phyloP scores from a whole-genome alignment of 768 basidiomycete species.

The Lyophyllum atratum region DNA sequence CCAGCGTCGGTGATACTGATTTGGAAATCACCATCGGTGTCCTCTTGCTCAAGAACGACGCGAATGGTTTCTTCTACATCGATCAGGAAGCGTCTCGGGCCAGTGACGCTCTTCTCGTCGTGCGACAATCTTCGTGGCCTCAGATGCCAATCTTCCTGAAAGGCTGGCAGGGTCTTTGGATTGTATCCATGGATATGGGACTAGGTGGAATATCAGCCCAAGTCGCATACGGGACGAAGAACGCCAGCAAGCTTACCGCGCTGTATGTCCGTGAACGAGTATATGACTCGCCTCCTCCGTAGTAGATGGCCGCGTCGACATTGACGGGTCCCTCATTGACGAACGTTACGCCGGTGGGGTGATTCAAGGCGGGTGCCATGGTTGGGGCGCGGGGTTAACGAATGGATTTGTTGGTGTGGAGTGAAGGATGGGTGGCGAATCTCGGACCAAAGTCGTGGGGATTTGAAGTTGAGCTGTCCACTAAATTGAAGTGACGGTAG shows the following conservation, averaged over 20 bases:
- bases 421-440: neutral
- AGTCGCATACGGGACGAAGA: neutral
- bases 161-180: conserved; percentile 68
- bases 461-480: neutral
- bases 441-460: conserved; percentile 6
- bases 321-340: conserved; percentile 64
- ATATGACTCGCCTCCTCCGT: conserved; percentile 77
- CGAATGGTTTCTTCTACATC: conserved; percentile 99
- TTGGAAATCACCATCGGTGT: conserved; percentile 96
- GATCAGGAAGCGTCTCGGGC: conserved; percentile 88
- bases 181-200: conserved; percentile 73
- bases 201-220: conserved; percentile 34
- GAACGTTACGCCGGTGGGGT: conserved; percentile 67
- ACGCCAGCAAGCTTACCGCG: conserved; percentile 51
- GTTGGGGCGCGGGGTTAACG: conserved; percentile 2
- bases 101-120: conserved; percentile 83
- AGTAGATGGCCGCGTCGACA: conserved; percentile 79
- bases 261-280: conserved; percentile 89
- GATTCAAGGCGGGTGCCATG: conserved; percentile 69
- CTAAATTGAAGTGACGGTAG: conserved; percentile 5
- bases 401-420: conserved; percentile 1
- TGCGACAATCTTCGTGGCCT: conserved; percentile 85
- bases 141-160: conserved; percentile 76
- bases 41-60: conserved; percentile 94
- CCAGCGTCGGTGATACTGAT: conserved; percentile 96